Base-by-base conservation (phyloP, 208 protist genomes). In the Acanthamoeba comandoni region DNA sequence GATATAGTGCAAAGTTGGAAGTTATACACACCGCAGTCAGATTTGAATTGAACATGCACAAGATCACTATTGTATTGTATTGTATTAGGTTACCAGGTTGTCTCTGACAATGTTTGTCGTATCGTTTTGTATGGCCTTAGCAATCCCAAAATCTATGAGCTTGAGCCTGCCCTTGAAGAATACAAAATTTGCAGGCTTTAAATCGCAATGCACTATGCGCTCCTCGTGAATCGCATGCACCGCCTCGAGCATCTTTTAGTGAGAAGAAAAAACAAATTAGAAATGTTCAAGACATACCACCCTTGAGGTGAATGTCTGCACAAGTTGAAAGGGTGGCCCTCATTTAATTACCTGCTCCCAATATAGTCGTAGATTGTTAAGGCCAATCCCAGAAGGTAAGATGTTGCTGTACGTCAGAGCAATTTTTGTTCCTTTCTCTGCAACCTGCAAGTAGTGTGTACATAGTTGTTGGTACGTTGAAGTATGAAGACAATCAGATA, bases 121-220 rank as follows among this genome's bases (percentile, higher is more conserved):
- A 26, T 96, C 95, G 15, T 89, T 75, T 48, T 95, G 64, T 7
- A 97, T 96, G 5, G 70, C 84, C 57, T 97, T 95, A 0, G 97
- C 97, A 84, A 98, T 98, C 49, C 97, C 97, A 96, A 98, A 98
- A 92, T 98, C 97, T 64, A 98, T 98, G 19, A 98, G 77, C 92
- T 98, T 98, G 2, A 98, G 91, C 49, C 39, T 39, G 9, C 96
- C 97, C 39, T 95, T 62, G 7, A 97, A 95, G 0, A 94, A 91
- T 0, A 98, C 88, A 82, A 98, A 98, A 92, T 98, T 98, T 11
- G 96, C 95, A 4, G 97, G 97, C 91, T 98, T 98, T 12, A 98
- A 87, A 91, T 98, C 97, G 9, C 84, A 51, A 77, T 98, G 97
- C 13, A 98, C 93, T 7, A 98, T 97, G 3, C 92, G 49, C 19